Evolutionary conservation across 2,329 filamentous ascomycete genomes (phyloP).

Genomic region (Arthrinium puccinioides): DNA sequence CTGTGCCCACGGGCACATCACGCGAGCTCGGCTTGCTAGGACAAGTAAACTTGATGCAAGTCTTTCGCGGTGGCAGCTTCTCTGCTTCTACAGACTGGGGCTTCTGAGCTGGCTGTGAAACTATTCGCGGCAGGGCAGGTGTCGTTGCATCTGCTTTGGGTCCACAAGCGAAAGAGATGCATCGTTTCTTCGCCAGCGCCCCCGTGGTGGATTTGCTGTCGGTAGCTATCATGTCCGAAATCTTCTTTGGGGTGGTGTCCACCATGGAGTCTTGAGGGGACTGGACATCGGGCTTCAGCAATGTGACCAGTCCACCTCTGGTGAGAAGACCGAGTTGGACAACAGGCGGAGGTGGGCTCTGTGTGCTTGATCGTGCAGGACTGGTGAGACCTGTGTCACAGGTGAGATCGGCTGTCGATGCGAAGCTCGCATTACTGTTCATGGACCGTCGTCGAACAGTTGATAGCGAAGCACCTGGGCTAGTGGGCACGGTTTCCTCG

Average conservation of each 20-base stretch:
- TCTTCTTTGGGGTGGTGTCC: conserved; percentile 13
- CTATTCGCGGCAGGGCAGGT: conserved; percentile 29
- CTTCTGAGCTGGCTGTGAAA: conserved; percentile 23
- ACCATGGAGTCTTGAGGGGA: conserved; percentile 18
- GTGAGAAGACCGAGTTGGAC: conserved; percentile 38
- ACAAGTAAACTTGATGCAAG: conserved; percentile 72
- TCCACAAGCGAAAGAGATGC: conserved; percentile 87
- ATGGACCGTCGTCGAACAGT: conserved; percentile 60
- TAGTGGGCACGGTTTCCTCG: conserved; percentile 36
- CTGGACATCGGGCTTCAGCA: conserved; percentile 16
- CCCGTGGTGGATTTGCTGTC: conserved; percentile 41
- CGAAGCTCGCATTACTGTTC: conserved; percentile 71
- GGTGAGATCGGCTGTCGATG: conserved; percentile 86
- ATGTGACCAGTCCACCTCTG: conserved; percentile 17
- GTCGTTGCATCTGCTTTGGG: conserved; percentile 48
- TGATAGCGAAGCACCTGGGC: conserved; percentile 27
- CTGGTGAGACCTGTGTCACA: conserved; percentile 90
- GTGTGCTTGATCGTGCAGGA: conserved; percentile 78
- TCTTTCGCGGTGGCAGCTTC: conserved; percentile 39
- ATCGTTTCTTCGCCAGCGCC: conserved; percentile 69
- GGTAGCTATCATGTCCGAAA: conserved; percentile 5
- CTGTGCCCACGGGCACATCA: conserved; percentile 18
- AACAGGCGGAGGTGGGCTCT: conserved; percentile 74
- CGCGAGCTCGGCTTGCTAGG: conserved; percentile 42
- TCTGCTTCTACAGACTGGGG: conserved; percentile 25